phyloP scores from a whole-genome alignment of 169 alveolate species.

The Plasmodium cynomolgi region DNA sequence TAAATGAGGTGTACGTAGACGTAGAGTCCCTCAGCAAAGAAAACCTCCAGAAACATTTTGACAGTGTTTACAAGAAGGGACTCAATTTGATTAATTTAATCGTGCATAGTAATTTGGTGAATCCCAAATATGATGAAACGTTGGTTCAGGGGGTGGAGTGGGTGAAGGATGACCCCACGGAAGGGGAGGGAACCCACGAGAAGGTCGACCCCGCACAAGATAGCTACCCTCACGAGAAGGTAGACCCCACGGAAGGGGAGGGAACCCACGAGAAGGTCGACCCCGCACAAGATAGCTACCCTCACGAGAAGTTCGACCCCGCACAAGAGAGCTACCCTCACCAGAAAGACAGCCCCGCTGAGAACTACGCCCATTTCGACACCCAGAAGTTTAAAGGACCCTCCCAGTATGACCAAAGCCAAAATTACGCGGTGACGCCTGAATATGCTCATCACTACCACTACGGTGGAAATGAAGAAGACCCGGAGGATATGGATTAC shows the following conservation, averaged over 20 bases:
- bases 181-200: not conserved
- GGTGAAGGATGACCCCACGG: not conserved
- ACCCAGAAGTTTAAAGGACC: not conserved
- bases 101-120: constrained; percentile 18
- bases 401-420: not conserved
- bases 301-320: too few relatives aligned
- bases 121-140: constrained; percentile 8
- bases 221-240: too few relatives aligned
- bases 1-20: constrained; percentile 35
- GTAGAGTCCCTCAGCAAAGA: constrained; percentile 3
- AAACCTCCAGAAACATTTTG: constrained; percentile 14
- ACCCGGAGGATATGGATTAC: not conserved
- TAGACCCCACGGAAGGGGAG: too few relatives aligned
- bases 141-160: not conserved
- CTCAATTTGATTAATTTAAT: constrained; percentile 44
- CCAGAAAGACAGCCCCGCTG: not conserved
- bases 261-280: too few relatives aligned
- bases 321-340: too few relatives aligned
- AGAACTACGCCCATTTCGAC: not conserved
- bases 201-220: too few relatives aligned
- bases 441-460: not conserved
- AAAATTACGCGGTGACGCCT: not conserved
- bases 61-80: not conserved
- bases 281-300: too few relatives aligned
- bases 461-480: not conserved